Evolutionary conservation across 345 rosid species (phyloP), one percentile per base, ranked within the genome.

Genomic region (Pseudoturritis turrita): DNA sequence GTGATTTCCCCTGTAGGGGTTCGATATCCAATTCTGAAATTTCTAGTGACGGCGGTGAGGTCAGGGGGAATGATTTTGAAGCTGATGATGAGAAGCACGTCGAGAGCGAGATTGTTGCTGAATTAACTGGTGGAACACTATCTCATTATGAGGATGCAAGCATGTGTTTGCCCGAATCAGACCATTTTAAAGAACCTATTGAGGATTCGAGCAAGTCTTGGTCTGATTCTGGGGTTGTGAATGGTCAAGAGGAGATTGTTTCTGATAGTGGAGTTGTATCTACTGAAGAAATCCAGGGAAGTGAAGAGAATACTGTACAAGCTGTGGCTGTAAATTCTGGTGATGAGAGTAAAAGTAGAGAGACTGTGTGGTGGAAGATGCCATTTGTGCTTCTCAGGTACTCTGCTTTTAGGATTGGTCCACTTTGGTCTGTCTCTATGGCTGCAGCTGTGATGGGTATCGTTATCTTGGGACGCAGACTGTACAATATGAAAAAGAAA

Each of bases 391-490:
- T 95, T 79, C 63, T 88, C 71, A 89, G 83, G 75, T 91, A 81
- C 71, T 95, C 80, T 76, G 80, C 79, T 36, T 83, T 85, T 70
- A 87, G 80, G 87, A 82, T 87, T 46, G 81, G 83, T 69, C 99
- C 98, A 10, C 84, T 85, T 72, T 95, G 96, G 98, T 81, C 96
- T 60, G 74, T 95, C 61, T 91, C 99, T 4, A 75, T 89, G 78
- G 96, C 96, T 22, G 96, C 96, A n/a, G 96, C 97, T 75, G 56
- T 95, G 44, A 74, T 95, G 86, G 98, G 98, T 54, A 71, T 87
- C 50, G 78, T 86, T 71, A 78, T 95, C 31, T 78, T 95, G 85
- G 99, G 94, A n/a, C 81, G 85, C 54, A 87, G 84, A 70, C 69
- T 89, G 78, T 85, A 87, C 78, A 83, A 79, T 77, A 87, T 86